Conservation (phyloP, 2,329 filamentous ascomycete genomes). For the Zarea fungicola region DNA sequence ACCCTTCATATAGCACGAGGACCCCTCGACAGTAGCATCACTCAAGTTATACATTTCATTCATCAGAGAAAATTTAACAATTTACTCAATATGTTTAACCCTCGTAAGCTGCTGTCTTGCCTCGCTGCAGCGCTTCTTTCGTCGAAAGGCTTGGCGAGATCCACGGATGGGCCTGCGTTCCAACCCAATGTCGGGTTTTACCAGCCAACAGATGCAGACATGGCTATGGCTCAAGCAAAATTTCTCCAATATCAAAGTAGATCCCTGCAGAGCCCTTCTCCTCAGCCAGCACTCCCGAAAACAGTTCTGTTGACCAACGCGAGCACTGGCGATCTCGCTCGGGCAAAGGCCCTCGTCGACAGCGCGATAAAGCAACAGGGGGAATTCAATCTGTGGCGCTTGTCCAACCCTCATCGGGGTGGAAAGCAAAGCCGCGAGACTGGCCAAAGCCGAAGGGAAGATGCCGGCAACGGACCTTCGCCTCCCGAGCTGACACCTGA, state of each 20-base stretch:
- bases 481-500: neutral
- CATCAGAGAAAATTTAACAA: neutral
- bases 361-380: neutral
- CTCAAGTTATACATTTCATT: no score
- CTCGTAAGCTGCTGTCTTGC: neutral
- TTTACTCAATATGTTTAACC: neutral
- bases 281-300: neutral
- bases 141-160: neutral
- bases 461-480: neutral
- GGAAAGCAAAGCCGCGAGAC: neutral
- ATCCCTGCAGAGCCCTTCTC: neutral
- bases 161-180: neutral
- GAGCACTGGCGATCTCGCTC: neutral
- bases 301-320: neutral
- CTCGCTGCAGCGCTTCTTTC: neutral
- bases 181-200: neutral
- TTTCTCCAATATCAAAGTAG: neutral
- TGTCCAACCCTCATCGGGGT: neutral
- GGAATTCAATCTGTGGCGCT: neutral
- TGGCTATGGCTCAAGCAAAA: neutral
- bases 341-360: neutral
- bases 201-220: neutral
- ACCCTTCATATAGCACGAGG: no score
- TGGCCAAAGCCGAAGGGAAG: neutral
- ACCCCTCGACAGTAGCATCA: no score